A percentile compares a stretch with the other conserved stretches of the same genome.
Conservation (phyloP, 805 yeast genomes). For the Ogataea sp. region DNA sequence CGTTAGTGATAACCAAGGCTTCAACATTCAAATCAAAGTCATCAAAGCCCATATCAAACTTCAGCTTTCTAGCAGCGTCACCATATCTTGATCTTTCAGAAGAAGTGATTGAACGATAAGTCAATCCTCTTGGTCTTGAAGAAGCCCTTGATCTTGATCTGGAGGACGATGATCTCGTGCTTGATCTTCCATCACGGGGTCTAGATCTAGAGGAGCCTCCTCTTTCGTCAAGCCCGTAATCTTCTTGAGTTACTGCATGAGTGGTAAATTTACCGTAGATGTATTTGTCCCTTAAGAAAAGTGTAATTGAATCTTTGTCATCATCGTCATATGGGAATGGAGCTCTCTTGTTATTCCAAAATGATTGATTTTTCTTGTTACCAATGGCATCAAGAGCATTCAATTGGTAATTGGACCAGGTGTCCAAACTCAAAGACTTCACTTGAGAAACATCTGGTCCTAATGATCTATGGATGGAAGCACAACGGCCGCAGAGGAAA, state of each 20-base stretch:
- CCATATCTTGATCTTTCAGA: constrained; percentile 45
- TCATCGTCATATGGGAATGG: constrained; percentile 76
- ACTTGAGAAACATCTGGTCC: constrained; percentile 57
- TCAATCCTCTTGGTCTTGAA: constrained; percentile 29
- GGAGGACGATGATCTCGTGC: constrained; percentile 1
- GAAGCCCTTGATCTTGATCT: too few species aligned
- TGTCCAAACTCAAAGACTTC: constrained; percentile 66
- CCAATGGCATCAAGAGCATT: constrained; percentile 40
- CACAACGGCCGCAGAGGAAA: constrained; percentile 79
- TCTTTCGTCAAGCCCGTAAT: constrained; percentile 24
- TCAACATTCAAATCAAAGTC: constrained; percentile 54
- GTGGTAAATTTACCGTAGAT: constrained; percentile 50
- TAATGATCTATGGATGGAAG: constrained; percentile 63
- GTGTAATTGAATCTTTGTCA: constrained; percentile 48
- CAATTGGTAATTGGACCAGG: constrained; percentile 55
- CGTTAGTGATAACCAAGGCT: constrained; percentile 51
- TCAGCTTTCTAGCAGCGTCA: constrained; percentile 37
- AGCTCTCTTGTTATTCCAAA: constrained; percentile 62
- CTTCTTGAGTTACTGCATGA: constrained; percentile 27
- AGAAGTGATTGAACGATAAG: constrained; percentile 45
- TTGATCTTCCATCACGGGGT: constrained; percentile 2
- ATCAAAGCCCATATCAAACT: constrained; percentile 46
- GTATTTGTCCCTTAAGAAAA: constrained; percentile 61
- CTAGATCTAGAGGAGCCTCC: neutral
- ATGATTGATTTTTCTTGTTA: constrained; percentile 46